Evolutionary conservation across 192 early-diverging fungal species (phyloP).

Genomic region (Diversispora epigaea): DNA sequence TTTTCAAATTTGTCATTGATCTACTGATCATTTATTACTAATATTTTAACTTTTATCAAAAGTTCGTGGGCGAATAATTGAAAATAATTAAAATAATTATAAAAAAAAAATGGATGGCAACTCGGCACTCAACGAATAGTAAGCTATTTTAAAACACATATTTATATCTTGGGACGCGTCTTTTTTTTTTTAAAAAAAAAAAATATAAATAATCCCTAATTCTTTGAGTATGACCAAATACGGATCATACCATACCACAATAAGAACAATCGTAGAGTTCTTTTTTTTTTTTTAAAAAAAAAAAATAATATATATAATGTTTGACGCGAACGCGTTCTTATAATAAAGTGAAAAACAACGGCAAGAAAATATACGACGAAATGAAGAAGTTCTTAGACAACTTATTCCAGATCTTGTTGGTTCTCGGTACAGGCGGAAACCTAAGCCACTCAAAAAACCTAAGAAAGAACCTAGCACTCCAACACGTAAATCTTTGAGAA

Average conservation of each 20-base stretch:
- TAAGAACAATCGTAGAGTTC: too few species aligned
- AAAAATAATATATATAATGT: not conserved
- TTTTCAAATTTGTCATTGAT: too few species aligned
- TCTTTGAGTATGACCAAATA: too few species aligned
- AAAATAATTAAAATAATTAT: too few species aligned
- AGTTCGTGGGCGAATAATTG: too few species aligned
- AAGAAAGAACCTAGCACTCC: not conserved
- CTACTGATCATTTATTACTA: too few species aligned
- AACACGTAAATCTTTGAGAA: constrained; percentile 23
- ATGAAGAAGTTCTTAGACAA: constrained; percentile 39
- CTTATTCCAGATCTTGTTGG: constrained; percentile 32
- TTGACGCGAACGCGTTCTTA: not conserved
- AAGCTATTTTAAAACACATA: not conserved
- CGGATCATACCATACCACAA: too few species aligned
- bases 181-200: not conserved
- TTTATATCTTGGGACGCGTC: not conserved
- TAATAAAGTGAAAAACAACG: constrained; percentile 40
- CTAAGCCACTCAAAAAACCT: constrained; percentile 6
- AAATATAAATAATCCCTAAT: too few species aligned
- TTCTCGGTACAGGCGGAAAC: constrained; percentile 26
- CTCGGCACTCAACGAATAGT: not conserved
- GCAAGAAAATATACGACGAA: constrained; percentile 45
- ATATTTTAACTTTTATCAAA: too few species aligned
- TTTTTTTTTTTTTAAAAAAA: too few species aligned
- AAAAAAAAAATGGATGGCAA: not conserved